A percentile compares a stretch with the other conserved stretches of the same genome.
Evolutionary conservation across 345 rosid species (phyloP).

Genomic region (Mercurialis annua): DNA sequence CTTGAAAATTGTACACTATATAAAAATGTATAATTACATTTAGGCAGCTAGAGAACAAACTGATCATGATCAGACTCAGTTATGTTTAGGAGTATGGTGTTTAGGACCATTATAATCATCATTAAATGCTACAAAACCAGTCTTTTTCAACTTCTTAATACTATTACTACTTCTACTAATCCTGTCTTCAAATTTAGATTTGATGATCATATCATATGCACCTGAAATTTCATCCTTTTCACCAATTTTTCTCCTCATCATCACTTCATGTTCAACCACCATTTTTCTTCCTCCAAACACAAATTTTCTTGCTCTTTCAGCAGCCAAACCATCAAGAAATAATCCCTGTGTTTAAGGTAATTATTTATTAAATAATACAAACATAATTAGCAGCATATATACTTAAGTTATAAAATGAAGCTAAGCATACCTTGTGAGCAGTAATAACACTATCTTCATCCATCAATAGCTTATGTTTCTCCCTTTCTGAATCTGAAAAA

Average conservation of each 20-base stretch:
- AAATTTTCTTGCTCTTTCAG: conserved; percentile 10
- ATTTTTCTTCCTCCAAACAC: conserved; percentile 41
- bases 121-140: conserved; percentile 35
- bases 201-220: conserved; percentile 36
- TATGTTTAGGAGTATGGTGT: conserved; percentile 42
- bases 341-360: conserved; percentile 23
- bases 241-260: conserved; percentile 10
- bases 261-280: conserved; percentile 13
- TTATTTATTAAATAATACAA: neutral
- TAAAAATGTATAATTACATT: neutral
- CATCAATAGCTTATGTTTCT: neutral
- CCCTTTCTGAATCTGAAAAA: conserved; percentile 4
- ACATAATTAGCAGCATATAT: neutral
- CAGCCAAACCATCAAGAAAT: conserved; percentile 20
- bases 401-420: too few species aligned
- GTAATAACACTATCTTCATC: neutral
- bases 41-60: neutral
- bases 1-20: conserved; percentile 13
- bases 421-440: conserved; percentile 16
- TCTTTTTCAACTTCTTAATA: conserved; percentile 13
- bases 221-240: conserved; percentile 35
- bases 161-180: conserved; percentile 10
- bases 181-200: conserved; percentile 21
- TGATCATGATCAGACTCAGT: conserved; percentile 22
- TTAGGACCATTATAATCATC: conserved; percentile 45